Evolutionary conservation across 2,329 filamentous ascomycete genomes (phyloP).

Genomic region (Cladobotryum mycophilum): DNA sequence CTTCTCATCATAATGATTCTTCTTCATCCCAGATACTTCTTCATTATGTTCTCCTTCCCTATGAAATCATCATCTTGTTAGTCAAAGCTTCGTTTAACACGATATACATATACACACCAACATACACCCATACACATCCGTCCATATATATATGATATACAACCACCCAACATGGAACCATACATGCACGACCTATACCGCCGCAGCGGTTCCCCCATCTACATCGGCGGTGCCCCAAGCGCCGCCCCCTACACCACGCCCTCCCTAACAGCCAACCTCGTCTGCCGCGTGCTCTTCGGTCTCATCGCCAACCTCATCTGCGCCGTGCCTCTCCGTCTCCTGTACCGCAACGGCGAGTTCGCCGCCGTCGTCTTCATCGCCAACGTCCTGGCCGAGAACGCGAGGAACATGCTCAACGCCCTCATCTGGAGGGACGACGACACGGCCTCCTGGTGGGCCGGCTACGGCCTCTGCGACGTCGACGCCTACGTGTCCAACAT

Average conservation of each 20-base stretch:
- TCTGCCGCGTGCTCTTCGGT: constrained; percentile 43
- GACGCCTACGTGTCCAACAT: constrained; percentile 43
- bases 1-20: not conserved
- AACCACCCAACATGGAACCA: not conserved
- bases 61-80: not conserved
- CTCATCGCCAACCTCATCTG: constrained; percentile 39
- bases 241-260: constrained; percentile 20
- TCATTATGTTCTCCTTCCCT: not conserved
- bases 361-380: constrained; percentile 45
- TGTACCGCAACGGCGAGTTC: constrained; percentile 48
- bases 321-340: constrained; percentile 45
- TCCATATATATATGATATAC: too few relatives aligned
- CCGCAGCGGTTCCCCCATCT: constrained; percentile 14
- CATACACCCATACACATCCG: too few relatives aligned
- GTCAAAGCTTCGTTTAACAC: not conserved
- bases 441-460: constrained; percentile 44
- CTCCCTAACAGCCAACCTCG: constrained; percentile 38
- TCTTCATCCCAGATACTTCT: not conserved
- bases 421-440: constrained; percentile 49
- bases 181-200: not conserved
- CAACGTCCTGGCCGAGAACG: constrained; percentile 41
- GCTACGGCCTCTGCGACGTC: constrained; percentile 49
- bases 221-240: not conserved
- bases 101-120: not conserved
- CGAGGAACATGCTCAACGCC: constrained; percentile 43